A percentile compares a stretch with the other conserved stretches of the same genome.
Conservation (phyloP, 2,329 filamentous ascomycete genomes). For the Shiraia sp. region DNA sequence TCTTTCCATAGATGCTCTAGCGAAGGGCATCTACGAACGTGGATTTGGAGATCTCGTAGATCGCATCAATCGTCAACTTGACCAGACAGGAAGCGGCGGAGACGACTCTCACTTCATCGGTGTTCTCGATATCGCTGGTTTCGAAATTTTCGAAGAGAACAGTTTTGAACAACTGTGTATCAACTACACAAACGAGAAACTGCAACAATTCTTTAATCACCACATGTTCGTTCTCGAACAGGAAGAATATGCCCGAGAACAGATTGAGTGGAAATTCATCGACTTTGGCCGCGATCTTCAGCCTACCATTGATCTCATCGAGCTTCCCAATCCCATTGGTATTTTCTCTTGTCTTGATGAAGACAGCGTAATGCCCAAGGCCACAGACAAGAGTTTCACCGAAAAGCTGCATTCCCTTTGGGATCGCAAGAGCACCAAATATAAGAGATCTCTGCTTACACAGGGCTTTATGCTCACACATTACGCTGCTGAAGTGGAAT, state of each 20-base stretch:
- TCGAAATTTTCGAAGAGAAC: conserved; percentile 99
- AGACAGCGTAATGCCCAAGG: conserved; percentile 98
- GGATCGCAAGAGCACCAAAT: conserved; percentile 95
- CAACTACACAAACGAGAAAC: conserved; percentile 99
- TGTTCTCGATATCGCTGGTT: conserved; percentile 97
- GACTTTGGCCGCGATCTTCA: conserved; percentile 97
- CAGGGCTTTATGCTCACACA: conserved; percentile 96
- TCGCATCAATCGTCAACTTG: conserved; percentile 88
- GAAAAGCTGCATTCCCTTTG: conserved; percentile 96
- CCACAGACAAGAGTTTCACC: conserved; percentile 93
- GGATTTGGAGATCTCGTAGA: conserved; percentile 90
- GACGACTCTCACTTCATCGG: conserved; percentile 97
- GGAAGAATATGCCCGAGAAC: conserved; percentile 94
- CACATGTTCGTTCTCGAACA: conserved; percentile 99
- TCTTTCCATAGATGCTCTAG: conserved; percentile 83
- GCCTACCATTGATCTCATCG: conserved; percentile 96
- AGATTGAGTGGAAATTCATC: conserved; percentile 99
- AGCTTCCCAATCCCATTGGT: conserved; percentile 93
- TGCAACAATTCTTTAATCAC: conserved; percentile 99
- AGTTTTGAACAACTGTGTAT: conserved; percentile 99
- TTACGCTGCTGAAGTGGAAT: conserved; percentile 97
- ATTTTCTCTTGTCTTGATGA: conserved; percentile 98
- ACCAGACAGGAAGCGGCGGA: conserved; percentile 77
- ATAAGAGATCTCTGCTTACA: conserved; percentile 81
- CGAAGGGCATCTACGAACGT: conserved; percentile 97